phyloP scores from a whole-genome alignment of 345 rosid species.

The Heritiera fomes region DNA sequence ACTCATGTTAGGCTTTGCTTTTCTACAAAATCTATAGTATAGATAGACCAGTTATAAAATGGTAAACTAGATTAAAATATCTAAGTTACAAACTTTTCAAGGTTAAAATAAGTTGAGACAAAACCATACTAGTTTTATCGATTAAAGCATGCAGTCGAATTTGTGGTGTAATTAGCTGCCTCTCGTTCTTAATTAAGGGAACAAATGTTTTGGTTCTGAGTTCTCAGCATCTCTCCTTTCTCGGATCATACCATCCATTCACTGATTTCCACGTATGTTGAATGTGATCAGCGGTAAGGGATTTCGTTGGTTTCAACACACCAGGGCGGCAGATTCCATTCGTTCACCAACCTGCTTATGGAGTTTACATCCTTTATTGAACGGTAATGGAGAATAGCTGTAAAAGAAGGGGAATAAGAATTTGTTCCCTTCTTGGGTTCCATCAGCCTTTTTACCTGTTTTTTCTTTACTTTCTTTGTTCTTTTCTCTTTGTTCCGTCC shows the following conservation, averaged over 20 bases:
- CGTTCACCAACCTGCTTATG: background rate
- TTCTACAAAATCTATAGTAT: too few species aligned
- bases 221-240: background rate
- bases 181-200: background rate
- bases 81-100: background rate
- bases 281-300: background rate
- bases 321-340: conserved; percentile 13
- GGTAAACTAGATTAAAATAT: background rate
- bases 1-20: too few species aligned
- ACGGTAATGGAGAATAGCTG: background rate
- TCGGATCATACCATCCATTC: background rate
- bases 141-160: background rate
- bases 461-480: background rate
- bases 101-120: background rate
- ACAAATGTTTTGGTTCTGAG: background rate
- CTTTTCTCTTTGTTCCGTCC: background rate
- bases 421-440: background rate
- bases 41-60: too few species aligned
- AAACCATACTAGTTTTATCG: background rate
- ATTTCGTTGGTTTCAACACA: background rate
- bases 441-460: background rate
- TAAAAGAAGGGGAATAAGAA: conserved; percentile 22
- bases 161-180: background rate
- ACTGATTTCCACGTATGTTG: background rate
- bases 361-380: background rate